Percentiles rank a stretch among this genome's conserved stretches.
These are phyloP conservation scores for Venturia effusa DNA, from an alignment of 2,329 filamentous ascomycete genomes.

Conservation along the genomic window DNA sequence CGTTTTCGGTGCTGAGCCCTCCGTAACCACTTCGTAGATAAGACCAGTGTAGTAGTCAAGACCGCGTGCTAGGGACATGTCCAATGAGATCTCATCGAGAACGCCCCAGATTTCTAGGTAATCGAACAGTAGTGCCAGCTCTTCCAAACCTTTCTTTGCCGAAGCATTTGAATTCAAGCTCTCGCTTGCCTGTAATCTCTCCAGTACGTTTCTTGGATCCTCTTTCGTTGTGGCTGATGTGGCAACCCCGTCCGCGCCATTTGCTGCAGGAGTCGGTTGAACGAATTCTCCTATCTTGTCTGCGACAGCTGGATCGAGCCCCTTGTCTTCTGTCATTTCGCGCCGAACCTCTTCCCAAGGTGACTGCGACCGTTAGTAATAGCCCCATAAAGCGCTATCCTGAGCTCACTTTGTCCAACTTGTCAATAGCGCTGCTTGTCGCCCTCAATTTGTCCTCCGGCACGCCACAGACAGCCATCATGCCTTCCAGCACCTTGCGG, in stretches of 20 bases:
- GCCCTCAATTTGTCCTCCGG: constrained; percentile 75
- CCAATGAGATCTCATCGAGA: constrained; percentile 69
- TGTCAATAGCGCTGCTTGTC: constrained; percentile 90
- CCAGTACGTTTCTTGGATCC: constrained; percentile 40
- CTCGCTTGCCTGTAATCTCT: constrained; percentile 56
- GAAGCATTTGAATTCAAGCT: constrained; percentile 58
- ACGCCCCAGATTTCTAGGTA: constrained; percentile 73
- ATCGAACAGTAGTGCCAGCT: constrained; percentile 69
- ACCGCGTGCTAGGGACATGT: constrained; percentile 79
- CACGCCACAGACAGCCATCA: constrained; percentile 86
- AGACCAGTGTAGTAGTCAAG: constrained; percentile 89
- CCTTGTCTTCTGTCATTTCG: constrained; percentile 92
- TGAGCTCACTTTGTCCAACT: constrained; percentile 68
- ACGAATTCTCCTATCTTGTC: constrained; percentile 83
- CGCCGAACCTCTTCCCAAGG: constrained; percentile 82
- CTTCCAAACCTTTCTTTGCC: constrained; percentile 68
- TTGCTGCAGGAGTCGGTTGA: constrained; percentile 27
- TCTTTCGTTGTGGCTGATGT: not conserved
- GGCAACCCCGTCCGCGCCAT: constrained; percentile 51
- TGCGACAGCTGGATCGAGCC: constrained; percentile 62
- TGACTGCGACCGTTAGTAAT: constrained; percentile 18
- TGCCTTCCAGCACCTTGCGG: constrained; percentile 83
- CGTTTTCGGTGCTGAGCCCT: constrained; percentile 53
- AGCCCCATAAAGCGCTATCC: not conserved
- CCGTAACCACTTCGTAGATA: constrained; percentile 82